Evolutionary conservation across 1,284 basidiomycete species (phyloP).

Genomic region (Ceraceosorus guamensis): DNA sequence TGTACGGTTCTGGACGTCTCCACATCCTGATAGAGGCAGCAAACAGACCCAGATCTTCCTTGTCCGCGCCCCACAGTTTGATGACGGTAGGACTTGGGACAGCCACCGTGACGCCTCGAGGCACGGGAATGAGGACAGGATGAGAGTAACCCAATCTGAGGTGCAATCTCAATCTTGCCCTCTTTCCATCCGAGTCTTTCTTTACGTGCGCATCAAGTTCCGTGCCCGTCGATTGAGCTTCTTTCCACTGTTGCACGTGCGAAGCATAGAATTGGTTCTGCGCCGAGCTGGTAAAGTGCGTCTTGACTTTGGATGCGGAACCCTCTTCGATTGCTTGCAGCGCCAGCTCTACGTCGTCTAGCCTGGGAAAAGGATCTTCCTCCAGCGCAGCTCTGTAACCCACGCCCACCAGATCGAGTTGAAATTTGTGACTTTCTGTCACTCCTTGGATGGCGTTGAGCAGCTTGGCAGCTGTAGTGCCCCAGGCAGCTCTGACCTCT

Average conservation of each 20-base stretch:
- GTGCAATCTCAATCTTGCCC: constrained; percentile 20
- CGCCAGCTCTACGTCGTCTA: constrained; percentile 25
- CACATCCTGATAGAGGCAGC: constrained; percentile 75
- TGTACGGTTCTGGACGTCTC: constrained; percentile 91
- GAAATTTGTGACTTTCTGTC: constrained; percentile 73
- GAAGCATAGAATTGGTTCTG: constrained; percentile 16
- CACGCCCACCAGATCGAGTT: constrained; percentile 84
- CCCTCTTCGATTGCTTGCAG: constrained; percentile 9
- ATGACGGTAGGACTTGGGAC: constrained; percentile 54
- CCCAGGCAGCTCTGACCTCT: constrained; percentile 82
- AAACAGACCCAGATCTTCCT: constrained; percentile 68
- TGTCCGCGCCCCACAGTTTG: constrained; percentile 54
- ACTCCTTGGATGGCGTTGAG: constrained; percentile 84
- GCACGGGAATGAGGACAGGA: constrained; percentile 73
- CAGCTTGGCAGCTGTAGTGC: constrained; percentile 79
- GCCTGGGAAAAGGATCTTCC: constrained; percentile 58
- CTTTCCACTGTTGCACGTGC: too few species aligned
- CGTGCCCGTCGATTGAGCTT: too few species aligned
- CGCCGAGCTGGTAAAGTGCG: constrained; percentile 24
- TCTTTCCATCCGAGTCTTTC: too few species aligned
- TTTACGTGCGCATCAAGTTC: too few species aligned
- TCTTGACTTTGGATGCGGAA: not conserved
- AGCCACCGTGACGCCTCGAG: constrained; percentile 50
- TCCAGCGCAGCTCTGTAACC: constrained; percentile 86
- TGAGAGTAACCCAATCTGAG: constrained; percentile 73